Evolutionary conservation across 2,329 filamentous ascomycete species (phyloP).

Genomic region (Verticillium klebahnii): DNA sequence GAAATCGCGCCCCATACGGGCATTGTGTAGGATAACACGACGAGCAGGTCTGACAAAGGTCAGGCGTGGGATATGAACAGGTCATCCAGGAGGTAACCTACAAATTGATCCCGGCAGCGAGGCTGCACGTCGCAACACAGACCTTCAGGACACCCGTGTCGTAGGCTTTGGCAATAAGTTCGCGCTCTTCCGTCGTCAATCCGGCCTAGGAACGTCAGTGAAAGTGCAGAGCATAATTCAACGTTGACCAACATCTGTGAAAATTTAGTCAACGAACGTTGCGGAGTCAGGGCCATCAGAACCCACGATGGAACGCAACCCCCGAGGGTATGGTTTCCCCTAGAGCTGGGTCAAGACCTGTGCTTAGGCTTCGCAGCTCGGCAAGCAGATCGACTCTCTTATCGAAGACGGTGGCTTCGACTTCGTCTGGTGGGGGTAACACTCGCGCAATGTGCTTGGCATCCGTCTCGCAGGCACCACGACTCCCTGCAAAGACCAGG

Average conservation of each 20-base stretch:
- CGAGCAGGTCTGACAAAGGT: conserved; percentile 46
- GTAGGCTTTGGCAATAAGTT: conserved; percentile 66
- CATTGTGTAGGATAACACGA: conserved; percentile 70
- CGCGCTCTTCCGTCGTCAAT: conserved; percentile 70
- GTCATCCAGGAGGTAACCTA: conserved; percentile 16
- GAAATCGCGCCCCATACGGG: conserved; percentile 70
- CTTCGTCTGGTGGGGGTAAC: conserved; percentile 47
- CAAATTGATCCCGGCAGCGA: conserved; percentile 80
- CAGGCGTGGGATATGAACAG: conserved; percentile 8
- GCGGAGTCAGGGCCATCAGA: too few relatives aligned
- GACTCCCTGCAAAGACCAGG: conserved; percentile 69
- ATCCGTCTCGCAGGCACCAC: conserved; percentile 61
- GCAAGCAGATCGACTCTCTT: conserved; percentile 60
- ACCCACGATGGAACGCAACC: conserved; percentile 69
- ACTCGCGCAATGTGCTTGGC: conserved; percentile 64
- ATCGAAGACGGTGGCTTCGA: conserved; percentile 45
- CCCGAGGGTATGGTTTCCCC: conserved; percentile 61
- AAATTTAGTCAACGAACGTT: background rate
- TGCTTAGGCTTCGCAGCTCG: conserved; percentile 60
- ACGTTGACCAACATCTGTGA: conserved; percentile 30
- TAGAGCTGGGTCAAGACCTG: conserved; percentile 61
- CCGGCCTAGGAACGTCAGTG: conserved; percentile 45
- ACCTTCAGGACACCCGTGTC: conserved; percentile 64
- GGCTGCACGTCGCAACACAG: conserved; percentile 71
- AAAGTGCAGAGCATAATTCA: background rate